These are phyloP conservation scores for Breviolum minutum DNA, from an alignment of 73 alveolate species.

Conservation along the genomic window DNA sequence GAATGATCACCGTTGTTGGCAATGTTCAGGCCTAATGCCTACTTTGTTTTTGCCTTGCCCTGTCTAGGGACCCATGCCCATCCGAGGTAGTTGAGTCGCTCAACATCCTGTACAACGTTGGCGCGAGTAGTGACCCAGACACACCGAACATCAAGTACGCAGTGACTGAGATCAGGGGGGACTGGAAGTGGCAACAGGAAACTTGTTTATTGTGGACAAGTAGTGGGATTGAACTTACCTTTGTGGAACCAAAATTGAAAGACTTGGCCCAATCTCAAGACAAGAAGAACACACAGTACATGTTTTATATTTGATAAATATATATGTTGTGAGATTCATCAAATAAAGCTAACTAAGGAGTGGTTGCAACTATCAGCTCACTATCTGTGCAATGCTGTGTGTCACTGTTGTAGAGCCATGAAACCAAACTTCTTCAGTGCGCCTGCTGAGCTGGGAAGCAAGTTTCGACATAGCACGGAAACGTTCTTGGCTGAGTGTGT, in stretches of 20 bases:
- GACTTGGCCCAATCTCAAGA: too few relatives aligned
- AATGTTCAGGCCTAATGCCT: too few relatives aligned
- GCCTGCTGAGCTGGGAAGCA: neutral
- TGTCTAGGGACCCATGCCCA: neutral
- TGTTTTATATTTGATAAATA: too few relatives aligned
- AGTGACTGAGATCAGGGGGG: neutral
- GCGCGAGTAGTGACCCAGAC: neutral
- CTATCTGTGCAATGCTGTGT: neutral
- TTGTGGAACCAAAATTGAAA: too few relatives aligned
- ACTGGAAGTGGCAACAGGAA: slow-evolving; percentile 10
- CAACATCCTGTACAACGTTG: neutral
- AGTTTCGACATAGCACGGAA: neutral
- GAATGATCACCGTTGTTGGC: too few relatives aligned
- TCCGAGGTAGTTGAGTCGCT: neutral
- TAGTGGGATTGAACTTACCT: too few relatives aligned
- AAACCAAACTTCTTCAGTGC: neutral
- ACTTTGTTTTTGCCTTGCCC: too few relatives aligned
- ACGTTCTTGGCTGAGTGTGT: neutral
- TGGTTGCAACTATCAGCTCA: neutral
- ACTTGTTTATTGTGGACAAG: too few relatives aligned
- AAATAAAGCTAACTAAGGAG: neutral
- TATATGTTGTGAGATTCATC: neutral
- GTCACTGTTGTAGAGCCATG: neutral
- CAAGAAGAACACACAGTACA: too few relatives aligned
- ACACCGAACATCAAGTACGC: neutral